phyloP scores from a whole-genome alignment of 192 early-diverging fungal genomes.

The Mortierella hygrophila region DNA sequence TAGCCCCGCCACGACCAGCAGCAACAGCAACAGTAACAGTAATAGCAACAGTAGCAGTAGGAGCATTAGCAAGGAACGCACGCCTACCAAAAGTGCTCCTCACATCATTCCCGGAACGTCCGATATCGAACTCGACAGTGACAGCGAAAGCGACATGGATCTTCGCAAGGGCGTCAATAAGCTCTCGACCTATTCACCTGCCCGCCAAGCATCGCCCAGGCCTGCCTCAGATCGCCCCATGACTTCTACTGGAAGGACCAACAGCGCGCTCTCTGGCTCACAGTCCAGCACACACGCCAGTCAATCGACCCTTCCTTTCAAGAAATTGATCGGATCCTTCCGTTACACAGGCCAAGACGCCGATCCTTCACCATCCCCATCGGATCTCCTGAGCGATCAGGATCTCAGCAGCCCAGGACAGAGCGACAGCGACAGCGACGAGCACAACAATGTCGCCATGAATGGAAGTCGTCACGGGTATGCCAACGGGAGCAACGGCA shows the following conservation, averaged over 20 bases:
- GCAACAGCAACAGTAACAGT: constrained; percentile 3
- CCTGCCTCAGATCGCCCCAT: background rate
- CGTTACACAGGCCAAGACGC: constrained; percentile 42
- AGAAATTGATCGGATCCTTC: constrained; percentile 22
- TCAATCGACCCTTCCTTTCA: constrained; percentile 25
- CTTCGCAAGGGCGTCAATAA: constrained; percentile 30
- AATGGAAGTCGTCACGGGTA: background rate
- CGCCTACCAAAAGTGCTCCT: background rate
- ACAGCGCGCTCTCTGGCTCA: background rate
- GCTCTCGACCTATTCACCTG: constrained; percentile 25
- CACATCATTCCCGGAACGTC: background rate
- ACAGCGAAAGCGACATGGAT: constrained; percentile 24
- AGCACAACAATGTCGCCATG: constrained; percentile 28
- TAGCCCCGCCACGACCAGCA: background rate
- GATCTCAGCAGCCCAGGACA: constrained; percentile 29
- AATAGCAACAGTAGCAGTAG: background rate
- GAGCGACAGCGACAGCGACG: constrained; percentile 21
- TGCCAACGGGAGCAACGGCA: background rate
- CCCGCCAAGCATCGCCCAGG: constrained; percentile 7
- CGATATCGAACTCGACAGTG: constrained; percentile 10
- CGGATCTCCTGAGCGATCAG: constrained; percentile 24
- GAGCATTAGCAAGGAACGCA: background rate
- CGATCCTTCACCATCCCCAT: background rate
- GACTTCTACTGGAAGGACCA: background rate
- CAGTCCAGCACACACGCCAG: background rate